Evolutionary conservation across 1,284 basidiomycete genomes (phyloP).

Genomic region (Cutaneotrichosporon curvatum): DNA sequence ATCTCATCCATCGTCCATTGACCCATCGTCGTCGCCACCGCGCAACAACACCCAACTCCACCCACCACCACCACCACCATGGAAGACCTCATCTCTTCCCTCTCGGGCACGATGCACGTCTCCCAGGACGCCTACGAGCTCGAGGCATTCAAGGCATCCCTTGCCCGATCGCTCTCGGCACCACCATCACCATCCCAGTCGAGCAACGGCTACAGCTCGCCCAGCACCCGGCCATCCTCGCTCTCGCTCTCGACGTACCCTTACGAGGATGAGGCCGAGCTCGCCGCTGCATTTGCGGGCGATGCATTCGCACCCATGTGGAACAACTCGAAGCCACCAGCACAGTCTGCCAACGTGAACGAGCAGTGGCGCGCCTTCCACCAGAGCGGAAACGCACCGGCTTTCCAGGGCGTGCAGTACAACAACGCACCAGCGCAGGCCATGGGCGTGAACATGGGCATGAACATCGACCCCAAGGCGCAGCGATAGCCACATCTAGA

Average conservation of each 20-base stretch:
- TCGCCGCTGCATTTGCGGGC: constrained; percentile 15
- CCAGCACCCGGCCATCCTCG: constrained; percentile 3
- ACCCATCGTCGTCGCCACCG: too few species aligned
- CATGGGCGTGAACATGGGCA: too few species aligned
- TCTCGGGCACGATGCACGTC: constrained; percentile 35
- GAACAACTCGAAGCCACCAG: not conserved
- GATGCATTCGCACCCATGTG: constrained; percentile 16
- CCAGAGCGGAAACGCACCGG: too few species aligned
- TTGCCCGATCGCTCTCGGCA: constrained; percentile 15
- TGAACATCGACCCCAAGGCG: too few species aligned
- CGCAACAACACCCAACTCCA: too few species aligned
- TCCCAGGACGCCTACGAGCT: constrained; percentile 40
- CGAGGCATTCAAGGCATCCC: constrained; percentile 34
- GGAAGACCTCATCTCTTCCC: constrained; percentile 43
- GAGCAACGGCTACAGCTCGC: not conserved
- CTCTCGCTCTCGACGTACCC: constrained; percentile 1
- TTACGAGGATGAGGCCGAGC: constrained; percentile 5
- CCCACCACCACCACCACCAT: constrained; percentile 17
- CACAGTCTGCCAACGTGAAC: not conserved
- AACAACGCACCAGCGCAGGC: too few species aligned
- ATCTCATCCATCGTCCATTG: too few species aligned
- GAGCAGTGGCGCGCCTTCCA: not conserved
- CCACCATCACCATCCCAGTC: constrained; percentile 10
- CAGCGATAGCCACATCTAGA: too few species aligned
- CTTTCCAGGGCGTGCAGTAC: too few species aligned